Base-by-base conservation (phyloP, 805 yeast species). In the Myxozyma neotropica region DNA sequence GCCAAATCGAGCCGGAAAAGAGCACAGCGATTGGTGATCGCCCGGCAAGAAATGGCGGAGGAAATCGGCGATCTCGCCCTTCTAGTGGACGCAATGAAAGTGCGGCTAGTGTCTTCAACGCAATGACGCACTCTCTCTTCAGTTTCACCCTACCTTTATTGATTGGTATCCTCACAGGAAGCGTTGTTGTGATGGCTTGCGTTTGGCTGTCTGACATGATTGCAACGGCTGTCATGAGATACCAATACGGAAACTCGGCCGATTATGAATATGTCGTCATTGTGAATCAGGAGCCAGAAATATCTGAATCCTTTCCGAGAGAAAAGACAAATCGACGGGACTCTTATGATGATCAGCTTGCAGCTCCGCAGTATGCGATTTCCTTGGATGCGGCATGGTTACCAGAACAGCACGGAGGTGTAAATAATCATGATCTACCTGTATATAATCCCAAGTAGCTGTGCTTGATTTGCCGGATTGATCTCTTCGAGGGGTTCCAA, bases 141-240 rank as follows among this genome's bases (percentile, higher is more conserved):
- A 46, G 54, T 17, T 44, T 54, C 47, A 57, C 63, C 15, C 15
- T 62, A 10, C 66, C 66, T 4, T 40, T 62, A n/a, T 48, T 60
- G 3, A 49, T 62, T 15, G 66, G 66, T 19, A 40, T 62, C 26
- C 36, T 62, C 10, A 15, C 61, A 12, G 66, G 66, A 39, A 52
- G 58, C 21, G 46, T 55, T 21, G 58, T 62, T 13, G 66, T 62
- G 2, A 24, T 60, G 23, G 36, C 55, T 15, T 58, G 61, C 31
- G 53, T 60, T 36, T 31, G 48, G 31, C 31, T 58, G 12, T 44
- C 65, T 29, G 65, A 62, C 27, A 10, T 55, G 19, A 55, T 55
- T 33, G 21, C 49, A 8, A 13, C 23, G 10, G 31, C 38, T 6
- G 19, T 44, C 13, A n/a, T 53, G 26, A n/a, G 51, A 13, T 31